Evolutionary conservation across 306 rosid species (phyloP), one percentile per base, ranked within the genome.

Genomic region (Astragalus membranaceus): DNA sequence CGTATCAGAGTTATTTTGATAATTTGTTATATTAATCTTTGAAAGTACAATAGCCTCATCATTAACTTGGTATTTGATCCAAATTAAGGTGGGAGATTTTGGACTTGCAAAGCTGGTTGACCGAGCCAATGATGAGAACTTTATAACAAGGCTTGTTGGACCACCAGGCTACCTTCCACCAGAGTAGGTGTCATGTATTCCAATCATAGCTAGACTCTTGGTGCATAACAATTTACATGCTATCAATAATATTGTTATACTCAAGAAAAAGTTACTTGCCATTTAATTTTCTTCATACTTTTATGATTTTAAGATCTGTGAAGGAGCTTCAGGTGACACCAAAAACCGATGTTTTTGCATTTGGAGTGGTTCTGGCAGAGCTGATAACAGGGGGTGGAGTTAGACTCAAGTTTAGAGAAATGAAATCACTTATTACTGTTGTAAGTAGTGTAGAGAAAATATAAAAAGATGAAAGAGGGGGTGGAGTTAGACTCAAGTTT

Each of bases 131-230:
- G 95, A 91, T 30, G 90, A 81, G 23, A 85, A 81, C 37, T 48
- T 76, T 50, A 61, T 88, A 4, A 84, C 95, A 9, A 73, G 86
- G 65, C 85, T 88, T 9, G 95, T 86, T 55, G 97, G 97, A 72
- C 88, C 97, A 23, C 97, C 92, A 7, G 97, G 95, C 72, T 86
- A 91, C 78, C 92, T 91, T 66, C 95, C 97, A 47, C 97, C 97
- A 4, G 97, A 91, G 95, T 88, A 82, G n/a, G 80, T 53, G 60
- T 50, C 16, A 17, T 50, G 55, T 4, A 42, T 60, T 49, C 55
- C 33, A 56, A 17, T 20, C 13, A 49, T 17, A 42, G 36, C 16
- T 62, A 52, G 53, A 20, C 17, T 7, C 42, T 52, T 30, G 50
- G 1, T 43, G 54, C 44, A 49, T 61, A 15, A 23, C 64, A 33